phyloP scores from a whole-genome alignment of 176 grass and related monocot genomes.

The Eremochloa ophiuroides region DNA sequence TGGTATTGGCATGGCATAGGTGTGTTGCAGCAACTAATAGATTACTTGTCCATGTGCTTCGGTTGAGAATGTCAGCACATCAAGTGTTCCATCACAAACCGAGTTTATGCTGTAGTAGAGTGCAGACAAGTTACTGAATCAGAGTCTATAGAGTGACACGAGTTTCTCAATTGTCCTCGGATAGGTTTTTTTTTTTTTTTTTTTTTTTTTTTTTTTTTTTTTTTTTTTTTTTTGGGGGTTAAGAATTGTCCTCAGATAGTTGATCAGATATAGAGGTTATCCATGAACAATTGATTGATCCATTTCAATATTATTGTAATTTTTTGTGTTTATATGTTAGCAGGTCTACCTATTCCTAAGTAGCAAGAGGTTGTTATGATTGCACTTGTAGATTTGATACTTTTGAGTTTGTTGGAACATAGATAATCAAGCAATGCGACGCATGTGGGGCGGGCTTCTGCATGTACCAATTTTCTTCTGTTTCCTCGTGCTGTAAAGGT shows the following conservation, averaged over 20 bases:
- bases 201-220: too few species aligned
- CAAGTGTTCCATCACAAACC: background rate
- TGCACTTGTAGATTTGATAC: background rate
- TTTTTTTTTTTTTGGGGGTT: too few species aligned
- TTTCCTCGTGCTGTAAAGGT: background rate
- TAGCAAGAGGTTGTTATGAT: background rate
- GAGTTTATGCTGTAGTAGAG: background rate
- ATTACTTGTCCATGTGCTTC: background rate
- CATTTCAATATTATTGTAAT: background rate
- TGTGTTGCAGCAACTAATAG: background rate
- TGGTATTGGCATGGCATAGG: background rate
- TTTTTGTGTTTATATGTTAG: background rate
- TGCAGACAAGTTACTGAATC: background rate
- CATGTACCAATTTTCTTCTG: background rate
- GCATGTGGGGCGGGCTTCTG: background rate
- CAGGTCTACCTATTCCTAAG: background rate
- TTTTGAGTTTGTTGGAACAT: background rate
- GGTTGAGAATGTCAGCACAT: background rate
- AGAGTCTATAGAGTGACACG: slow-evolving; percentile 1
- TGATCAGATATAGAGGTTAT: background rate
- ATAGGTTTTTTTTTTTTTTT: too few species aligned
- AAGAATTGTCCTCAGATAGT: too few species aligned
- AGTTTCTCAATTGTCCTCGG: background rate
- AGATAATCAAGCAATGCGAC: background rate
- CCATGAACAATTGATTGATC: background rate